phyloP scores from a whole-genome alignment of 257 asterid species.

The Capsicum chinense region DNA sequence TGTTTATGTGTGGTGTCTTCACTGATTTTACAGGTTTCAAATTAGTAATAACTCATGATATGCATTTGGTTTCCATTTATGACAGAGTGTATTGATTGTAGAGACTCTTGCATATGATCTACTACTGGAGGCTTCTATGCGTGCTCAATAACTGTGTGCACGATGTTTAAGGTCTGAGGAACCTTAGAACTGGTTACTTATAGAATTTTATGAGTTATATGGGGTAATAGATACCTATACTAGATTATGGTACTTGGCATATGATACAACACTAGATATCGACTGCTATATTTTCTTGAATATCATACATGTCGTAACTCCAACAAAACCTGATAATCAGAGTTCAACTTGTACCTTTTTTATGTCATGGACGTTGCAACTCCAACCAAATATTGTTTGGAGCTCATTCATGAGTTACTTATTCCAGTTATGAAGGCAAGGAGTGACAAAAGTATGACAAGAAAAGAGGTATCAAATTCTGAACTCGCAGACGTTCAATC shows the following conservation, averaged over 20 bases:
- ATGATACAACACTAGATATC: background rate
- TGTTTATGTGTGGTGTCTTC: background rate
- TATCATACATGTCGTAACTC: background rate
- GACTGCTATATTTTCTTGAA: conserved; percentile 4
- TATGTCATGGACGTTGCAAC: conserved; percentile 86
- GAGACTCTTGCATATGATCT: conserved; percentile 95
- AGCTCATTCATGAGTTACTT: conserved; percentile 79
- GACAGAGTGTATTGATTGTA: conserved; percentile 85
- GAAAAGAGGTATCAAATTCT: conserved; percentile 73
- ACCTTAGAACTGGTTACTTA: conserved; percentile 90
- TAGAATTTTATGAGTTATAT: conserved; percentile 80
- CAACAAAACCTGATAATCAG: conserved; percentile 12
- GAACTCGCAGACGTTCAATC: background rate
- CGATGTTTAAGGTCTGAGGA: conserved; percentile 69
- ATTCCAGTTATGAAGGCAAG: conserved; percentile 75
- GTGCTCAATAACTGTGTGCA: conserved; percentile 77
- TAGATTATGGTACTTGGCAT: conserved; percentile 53
- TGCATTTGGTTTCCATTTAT: conserved; percentile 27
- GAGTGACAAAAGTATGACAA: conserved; percentile 71
- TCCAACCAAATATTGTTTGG: conserved; percentile 93
- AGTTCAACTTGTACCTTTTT: conserved; percentile 68
- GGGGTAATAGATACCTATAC: conserved; percentile 91
- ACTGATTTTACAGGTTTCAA: background rate
- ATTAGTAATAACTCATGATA: background rate
- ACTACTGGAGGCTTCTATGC: conserved; percentile 95